Base-by-base conservation (phyloP, 2,329 filamentous ascomycete genomes). In the Xylaria sp. region DNA sequence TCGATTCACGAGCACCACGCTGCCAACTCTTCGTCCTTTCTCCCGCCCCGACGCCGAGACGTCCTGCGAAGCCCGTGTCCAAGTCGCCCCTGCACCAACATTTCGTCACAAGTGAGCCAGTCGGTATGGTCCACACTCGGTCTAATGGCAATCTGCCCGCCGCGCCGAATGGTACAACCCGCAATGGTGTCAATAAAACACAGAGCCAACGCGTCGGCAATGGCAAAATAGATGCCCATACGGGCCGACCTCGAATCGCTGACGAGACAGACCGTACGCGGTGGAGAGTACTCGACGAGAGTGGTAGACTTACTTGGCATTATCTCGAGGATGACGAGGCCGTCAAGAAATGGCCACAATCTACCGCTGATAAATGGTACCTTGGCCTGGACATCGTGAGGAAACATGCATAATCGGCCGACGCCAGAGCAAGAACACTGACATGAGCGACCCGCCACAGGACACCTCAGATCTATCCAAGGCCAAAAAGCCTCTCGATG, bases 221-320 rank as follows among this genome's bases (percentile, higher is more conserved):
- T 55, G 72, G 74, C 60, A 72, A 73, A 31, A 62, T 72, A 46
- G 74, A 76, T 43, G 68, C 68, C 46, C 58, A 66, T 13, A 56
- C 73, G 11, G 85, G 84, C 67, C 78, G 76, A 49, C 80, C 80
- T 31, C 80, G 75, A 63, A 74, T 87, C 48, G 77, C 77, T 46
- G 78, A 81, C 38, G 87, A 85, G 72, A 97, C 93, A 4, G 94
- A 99, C 76, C 86, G 86, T 67, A 85, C 87, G 7, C 84, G 90
- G 76, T 99, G 95, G 95, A 86, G 95, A 64, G 79, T 98, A 74
- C 85, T 87, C 63, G 90, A 96, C 72, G 91, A 96, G 62, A 84
- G 86, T 53, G 94, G 95, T 49, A 85, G 91, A 57, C 93, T 97
- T 71, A 97, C 92, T 52, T 99, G 95, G 95, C 91, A 95, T 71